Conservation (phyloP, 2,329 filamentous ascomycete species). For the Pseudogymnoascus sp. region DNA sequence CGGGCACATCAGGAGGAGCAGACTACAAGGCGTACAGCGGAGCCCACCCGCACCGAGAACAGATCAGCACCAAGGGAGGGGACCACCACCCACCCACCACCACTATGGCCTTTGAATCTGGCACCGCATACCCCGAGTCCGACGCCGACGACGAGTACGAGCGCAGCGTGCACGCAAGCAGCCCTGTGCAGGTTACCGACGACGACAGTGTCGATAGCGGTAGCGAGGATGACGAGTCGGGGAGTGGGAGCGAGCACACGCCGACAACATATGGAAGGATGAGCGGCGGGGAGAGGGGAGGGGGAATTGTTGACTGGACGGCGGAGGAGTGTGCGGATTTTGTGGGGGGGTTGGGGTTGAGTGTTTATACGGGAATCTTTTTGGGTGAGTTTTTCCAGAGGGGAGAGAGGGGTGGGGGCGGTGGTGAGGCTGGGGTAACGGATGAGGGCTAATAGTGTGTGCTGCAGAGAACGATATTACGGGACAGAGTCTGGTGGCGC, state of each 20-base stretch:
- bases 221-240: conserved; percentile 25
- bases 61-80: not conserved
- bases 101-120: conserved; percentile 52
- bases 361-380: conserved; percentile 75
- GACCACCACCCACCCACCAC: not conserved
- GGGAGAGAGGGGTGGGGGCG: not conserved
- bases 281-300: conserved; percentile 56
- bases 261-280: conserved; percentile 69
- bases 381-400: conserved; percentile 55
- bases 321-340: conserved; percentile 88
- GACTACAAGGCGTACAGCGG: not conserved
- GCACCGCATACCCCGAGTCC: conserved; percentile 67
- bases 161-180: conserved; percentile 59
- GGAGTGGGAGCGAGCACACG: conserved; percentile 58
- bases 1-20: not conserved
- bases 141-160: conserved; percentile 81
- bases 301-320: conserved; percentile 71
- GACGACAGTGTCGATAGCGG: conserved; percentile 63
- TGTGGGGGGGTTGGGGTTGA: conserved; percentile 66
- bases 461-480: conserved; percentile 81
- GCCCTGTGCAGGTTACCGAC: conserved; percentile 55
- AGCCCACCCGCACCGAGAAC: not conserved
- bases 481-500: conserved; percentile 78
- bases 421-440: conserved; percentile 5
- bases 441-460: conserved; percentile 16